A percentile compares a stretch with the other conserved stretches of the same genome.
Conservation (phyloP, 129 eudicot species). For the Artemisia argyi region DNA sequence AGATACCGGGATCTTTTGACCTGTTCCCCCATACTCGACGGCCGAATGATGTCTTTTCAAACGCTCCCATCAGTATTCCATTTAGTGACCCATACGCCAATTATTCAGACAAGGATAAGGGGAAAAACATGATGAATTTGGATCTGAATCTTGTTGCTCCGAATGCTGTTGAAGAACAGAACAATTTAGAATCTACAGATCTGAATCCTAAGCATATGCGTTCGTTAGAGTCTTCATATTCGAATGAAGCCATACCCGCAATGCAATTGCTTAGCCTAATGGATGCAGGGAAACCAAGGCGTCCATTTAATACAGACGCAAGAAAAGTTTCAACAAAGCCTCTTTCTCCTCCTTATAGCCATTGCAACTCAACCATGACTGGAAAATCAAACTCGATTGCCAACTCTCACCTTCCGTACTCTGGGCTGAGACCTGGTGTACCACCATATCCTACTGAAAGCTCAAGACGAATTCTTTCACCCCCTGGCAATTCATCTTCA, state of each 20-base stretch:
- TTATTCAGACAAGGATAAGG: conserved; percentile 34
- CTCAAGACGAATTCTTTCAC: neutral
- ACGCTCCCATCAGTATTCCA: conserved; percentile 17
- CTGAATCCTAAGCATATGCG: conserved; percentile 8
- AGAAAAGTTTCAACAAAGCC: conserved; percentile 36
- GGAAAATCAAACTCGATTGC: conserved; percentile 23
- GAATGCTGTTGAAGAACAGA: conserved; percentile 37
- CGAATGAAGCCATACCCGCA: conserved; percentile 82
- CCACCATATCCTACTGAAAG: conserved; percentile 25
- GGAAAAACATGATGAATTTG: conserved; percentile 47
- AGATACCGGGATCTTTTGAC: conserved; percentile 27
- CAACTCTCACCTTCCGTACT: conserved; percentile 27
- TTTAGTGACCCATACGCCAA: conserved; percentile 31
- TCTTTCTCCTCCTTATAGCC: conserved; percentile 39
- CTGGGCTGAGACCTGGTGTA: conserved; percentile 24
- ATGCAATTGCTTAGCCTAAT: conserved; percentile 83
- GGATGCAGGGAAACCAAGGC: conserved; percentile 51
- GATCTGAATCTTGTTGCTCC: conserved; percentile 42
- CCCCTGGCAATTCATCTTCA: too few relatives aligned
- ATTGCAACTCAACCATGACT: conserved; percentile 28
- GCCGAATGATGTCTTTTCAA: neutral
- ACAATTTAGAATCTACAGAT: conserved; percentile 22
- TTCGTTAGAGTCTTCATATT: conserved; percentile 40
- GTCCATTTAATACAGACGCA: conserved; percentile 28
- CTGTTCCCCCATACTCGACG: conserved; percentile 17